Percentiles rank a stretch among this genome's conserved stretches.
These are phyloP conservation scores for Tylopilus orsonianus DNA, from an alignment of 1,284 basidiomycete genomes.

Conservation along the genomic window DNA sequence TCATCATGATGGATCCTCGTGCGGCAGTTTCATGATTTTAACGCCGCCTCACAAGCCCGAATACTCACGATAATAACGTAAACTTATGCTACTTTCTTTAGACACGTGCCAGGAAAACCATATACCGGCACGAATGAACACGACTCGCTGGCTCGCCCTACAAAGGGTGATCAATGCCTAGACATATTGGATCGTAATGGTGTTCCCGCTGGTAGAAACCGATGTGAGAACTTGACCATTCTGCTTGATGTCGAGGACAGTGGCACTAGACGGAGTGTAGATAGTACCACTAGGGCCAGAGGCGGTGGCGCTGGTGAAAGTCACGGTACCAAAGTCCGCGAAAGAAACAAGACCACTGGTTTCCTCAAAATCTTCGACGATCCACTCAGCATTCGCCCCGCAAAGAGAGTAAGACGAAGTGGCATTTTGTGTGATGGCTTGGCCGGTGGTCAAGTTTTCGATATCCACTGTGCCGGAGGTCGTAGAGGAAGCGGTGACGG, in stretches of 20 bases:
- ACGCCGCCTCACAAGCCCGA: too few species aligned
- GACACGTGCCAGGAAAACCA: too few species aligned
- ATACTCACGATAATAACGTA: too few species aligned
- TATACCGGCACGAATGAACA: background rate
- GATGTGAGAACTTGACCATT: background rate
- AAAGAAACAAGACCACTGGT: background rate
- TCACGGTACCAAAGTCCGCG: background rate
- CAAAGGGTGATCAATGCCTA: background rate
- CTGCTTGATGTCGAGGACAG: background rate
- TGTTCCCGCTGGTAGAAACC: background rate
- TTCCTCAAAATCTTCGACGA: background rate
- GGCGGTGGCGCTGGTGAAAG: background rate
- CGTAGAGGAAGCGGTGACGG: background rate
- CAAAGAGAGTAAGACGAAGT: background rate
- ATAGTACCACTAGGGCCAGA: background rate
- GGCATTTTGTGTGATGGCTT: background rate
- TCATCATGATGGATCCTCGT: too few species aligned
- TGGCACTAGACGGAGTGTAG: background rate
- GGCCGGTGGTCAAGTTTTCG: background rate
- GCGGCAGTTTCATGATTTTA: too few species aligned
- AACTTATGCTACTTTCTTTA: too few species aligned
- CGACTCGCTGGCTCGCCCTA: background rate
- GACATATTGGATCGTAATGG: background rate
- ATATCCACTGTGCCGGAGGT: background rate
- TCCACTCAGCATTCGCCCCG: background rate